Conservation (phyloP, 192 early-diverging fungal genomes). For the Haplosporangium gracile region DNA sequence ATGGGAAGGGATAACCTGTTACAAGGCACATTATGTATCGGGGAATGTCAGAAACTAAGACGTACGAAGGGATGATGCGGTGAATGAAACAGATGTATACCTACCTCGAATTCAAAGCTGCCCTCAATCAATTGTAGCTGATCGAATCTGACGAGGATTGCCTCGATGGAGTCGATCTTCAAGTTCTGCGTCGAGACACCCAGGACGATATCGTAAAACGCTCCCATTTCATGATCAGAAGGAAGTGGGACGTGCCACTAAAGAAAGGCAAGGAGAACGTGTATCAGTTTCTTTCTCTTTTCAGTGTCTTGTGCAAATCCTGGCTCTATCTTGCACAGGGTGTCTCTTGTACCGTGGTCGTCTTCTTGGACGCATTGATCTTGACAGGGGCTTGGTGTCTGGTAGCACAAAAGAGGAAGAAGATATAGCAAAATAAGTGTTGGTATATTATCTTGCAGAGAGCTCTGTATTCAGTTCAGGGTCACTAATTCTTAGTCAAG, state of each 20-base stretch:
- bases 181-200: background rate
- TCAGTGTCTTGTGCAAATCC: no score
- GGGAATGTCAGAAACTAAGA: background rate
- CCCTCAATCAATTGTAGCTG: background rate
- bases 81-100: background rate
- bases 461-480: no score
- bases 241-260: background rate
- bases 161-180: background rate
- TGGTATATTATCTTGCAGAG: no score
- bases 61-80: no score
- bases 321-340: no score
- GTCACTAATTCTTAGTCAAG: no score
- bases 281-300: no score
- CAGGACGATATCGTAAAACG: background rate
- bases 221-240: background rate
- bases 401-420: no score
- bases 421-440: no score
- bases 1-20: background rate
- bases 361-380: no score
- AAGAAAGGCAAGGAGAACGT: background rate
- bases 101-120: background rate
- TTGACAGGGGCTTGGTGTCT: no score
- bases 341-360: no score
- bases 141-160: background rate
- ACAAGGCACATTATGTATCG: background rate